Evolutionary conservation across 352 stramenopile genomes (phyloP), one percentile per base, ranked within the genome.

Genomic region (Globisporangium radiosum): DNA sequence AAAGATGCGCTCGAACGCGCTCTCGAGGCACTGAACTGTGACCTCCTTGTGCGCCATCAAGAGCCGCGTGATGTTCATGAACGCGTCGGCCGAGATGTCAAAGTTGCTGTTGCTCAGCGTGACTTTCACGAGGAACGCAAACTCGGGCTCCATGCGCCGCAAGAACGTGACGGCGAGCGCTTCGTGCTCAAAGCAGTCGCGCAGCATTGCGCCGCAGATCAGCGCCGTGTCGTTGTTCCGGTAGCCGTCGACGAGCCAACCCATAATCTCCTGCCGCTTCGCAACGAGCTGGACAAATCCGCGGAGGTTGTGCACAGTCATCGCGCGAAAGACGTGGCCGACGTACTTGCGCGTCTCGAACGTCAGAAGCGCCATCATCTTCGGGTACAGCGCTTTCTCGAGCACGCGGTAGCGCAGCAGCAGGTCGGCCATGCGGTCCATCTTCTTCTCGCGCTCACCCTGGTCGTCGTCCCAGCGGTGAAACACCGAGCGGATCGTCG

Each of bases 261-360:
- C 68, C 73, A 94, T 78, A 51, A 94, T 81, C 50, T 86, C 77
- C 9, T 81, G 69, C 11, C 72, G 76, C 51, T 90, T 70, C 7
- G 55, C 75, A 11, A 92, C 62, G 14, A 86, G 70, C 61, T 82
- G 75, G 47, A 81, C 76, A 52, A 91, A 90, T 25, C 70, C 66
- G 38, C 76, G 74, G 47, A 84, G 57, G 47, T 88, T 81, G 65
- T 88, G 84, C 49, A 90, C 73, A 13, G 78, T 88, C 68, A 94
- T 78, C 8, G 80, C 81, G 17, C 80, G 78, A 52, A 94, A 90
- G 9, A 94, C 77, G 45, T 85, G 76, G 44, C 73, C 76, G 25
- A 94, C 75, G 49, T 88, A 90, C 71, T 92, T 94, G 68, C 80
- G 84, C 25, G 80, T 85, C 70, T 94, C 80, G 53, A 94, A 94